These are phyloP conservation scores for Fusarium subtropicale DNA, from an alignment of 2,329 filamentous ascomycete genomes.

Conservation along the genomic window DNA sequence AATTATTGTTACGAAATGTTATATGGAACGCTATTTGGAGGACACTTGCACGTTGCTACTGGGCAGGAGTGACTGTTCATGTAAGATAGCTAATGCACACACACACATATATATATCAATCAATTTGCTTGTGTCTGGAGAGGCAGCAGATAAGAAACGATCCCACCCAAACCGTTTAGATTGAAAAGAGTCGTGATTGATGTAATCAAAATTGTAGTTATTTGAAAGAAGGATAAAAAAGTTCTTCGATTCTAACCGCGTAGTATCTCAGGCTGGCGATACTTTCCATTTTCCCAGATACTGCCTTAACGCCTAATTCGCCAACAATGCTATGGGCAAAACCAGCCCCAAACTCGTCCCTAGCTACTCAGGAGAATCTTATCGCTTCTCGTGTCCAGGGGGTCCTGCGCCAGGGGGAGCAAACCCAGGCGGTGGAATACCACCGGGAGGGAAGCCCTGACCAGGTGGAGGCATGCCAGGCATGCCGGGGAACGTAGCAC, in stretches of 20 bases:
- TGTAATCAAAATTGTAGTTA: neutral
- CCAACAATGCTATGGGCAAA: constrained; percentile 44
- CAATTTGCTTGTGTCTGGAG: constrained; percentile 22
- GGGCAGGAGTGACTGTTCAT: constrained; percentile 25
- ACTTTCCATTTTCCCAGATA: constrained; percentile 27
- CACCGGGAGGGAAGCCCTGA: constrained; percentile 58
- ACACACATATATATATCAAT: constrained; percentile 14
- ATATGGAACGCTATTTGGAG: constrained; percentile 29
- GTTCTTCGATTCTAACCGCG: constrained; percentile 9
- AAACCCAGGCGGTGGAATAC: constrained; percentile 51
- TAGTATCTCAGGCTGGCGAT: constrained; percentile 12
- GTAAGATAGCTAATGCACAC: constrained; percentile 34
- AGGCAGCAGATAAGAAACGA: constrained; percentile 12
- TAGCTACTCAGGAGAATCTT: constrained; percentile 24
- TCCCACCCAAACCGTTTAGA: neutral
- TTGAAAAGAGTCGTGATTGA: neutral
- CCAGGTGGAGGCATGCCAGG: constrained; percentile 56
- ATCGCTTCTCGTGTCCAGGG: constrained; percentile 57
- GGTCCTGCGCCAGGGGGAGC: constrained; percentile 51
- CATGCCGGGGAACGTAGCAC: constrained; percentile 51
- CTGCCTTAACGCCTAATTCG: constrained; percentile 51
- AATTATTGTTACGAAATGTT: constrained; percentile 31
- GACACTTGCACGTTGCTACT: constrained; percentile 30
- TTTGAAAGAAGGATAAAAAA: neutral
- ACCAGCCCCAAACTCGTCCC: constrained; percentile 32